phyloP scores from a whole-genome alignment of 106 monocot species.

The Dendrobium chrysotoxum region DNA sequence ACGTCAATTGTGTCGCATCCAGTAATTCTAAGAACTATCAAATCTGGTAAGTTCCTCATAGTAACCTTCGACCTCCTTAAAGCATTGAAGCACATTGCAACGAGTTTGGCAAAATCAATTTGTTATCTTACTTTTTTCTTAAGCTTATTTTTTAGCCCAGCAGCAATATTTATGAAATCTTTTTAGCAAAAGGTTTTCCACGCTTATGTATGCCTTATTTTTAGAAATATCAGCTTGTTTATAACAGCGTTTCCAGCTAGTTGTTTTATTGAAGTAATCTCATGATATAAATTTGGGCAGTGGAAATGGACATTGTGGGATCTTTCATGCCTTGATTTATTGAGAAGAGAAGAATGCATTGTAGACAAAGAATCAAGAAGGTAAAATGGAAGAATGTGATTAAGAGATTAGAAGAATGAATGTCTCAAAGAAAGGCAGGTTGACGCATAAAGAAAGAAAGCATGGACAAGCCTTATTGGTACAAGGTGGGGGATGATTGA shows the following conservation, averaged over 20 bases:
- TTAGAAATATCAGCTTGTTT: not conserved
- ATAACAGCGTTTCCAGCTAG: not conserved
- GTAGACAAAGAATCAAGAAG: not conserved
- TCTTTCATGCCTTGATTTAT: not conserved
- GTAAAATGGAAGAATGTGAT: not conserved
- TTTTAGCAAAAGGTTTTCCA: not conserved
- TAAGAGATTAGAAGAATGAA: not conserved
- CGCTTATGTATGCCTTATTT: not conserved
- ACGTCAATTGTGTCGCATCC: conserved; percentile 44
- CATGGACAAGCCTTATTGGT: not conserved
- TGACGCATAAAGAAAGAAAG: not conserved
- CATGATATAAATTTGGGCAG: not conserved
- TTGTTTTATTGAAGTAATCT: not conserved
- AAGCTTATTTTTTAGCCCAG: not conserved
- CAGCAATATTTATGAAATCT: not conserved
- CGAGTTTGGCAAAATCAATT: not conserved
- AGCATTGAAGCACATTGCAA: not conserved
- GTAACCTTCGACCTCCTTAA: not conserved
- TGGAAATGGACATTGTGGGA: not conserved
- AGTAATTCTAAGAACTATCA: conserved; percentile 91
- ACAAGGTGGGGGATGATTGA: not conserved
- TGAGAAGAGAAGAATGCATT: not conserved
- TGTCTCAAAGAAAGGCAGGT: no score
- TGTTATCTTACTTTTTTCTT: not conserved
- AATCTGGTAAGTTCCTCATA: conserved; percentile 58